Evolutionary conservation across 2,329 filamentous ascomycete genomes (phyloP).

Genomic region (Xylariales sp.): DNA sequence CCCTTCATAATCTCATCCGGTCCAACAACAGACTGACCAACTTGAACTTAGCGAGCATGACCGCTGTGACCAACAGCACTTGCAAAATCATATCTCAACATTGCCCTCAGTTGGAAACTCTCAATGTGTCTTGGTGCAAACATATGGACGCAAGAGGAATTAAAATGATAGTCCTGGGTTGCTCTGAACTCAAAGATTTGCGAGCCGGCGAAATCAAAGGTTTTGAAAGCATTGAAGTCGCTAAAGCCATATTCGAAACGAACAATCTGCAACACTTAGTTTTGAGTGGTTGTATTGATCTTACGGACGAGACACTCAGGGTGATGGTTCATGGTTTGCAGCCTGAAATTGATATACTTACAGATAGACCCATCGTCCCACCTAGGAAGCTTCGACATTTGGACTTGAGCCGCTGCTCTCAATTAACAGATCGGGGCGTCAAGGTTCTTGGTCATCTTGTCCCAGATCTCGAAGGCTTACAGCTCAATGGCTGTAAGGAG

Average conservation of each 20-base stretch:
- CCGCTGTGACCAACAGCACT: slow-evolving; percentile 82
- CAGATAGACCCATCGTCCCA: slow-evolving; percentile 79
- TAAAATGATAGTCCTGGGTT: slow-evolving; percentile 76
- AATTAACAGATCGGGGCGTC: slow-evolving; percentile 79
- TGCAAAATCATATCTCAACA: slow-evolving; percentile 87
- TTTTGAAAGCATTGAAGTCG: slow-evolving; percentile 79
- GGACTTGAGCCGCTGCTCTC: slow-evolving; percentile 82
- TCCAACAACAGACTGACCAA: slow-evolving; percentile 83
- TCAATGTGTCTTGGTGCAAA: slow-evolving; percentile 95
- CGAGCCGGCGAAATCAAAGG: slow-evolving; percentile 84
- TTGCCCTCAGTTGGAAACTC: slow-evolving; percentile 82
- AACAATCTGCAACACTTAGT: slow-evolving; percentile 88
- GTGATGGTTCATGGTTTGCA: slow-evolving; percentile 80
- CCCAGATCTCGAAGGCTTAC: slow-evolving; percentile 83
- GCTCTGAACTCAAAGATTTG: slow-evolving; percentile 79
- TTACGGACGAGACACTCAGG: slow-evolving; percentile 79
- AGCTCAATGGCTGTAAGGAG: slow-evolving; percentile 80
- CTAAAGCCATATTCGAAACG: slow-evolving; percentile 78
- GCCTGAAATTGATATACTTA: slow-evolving; percentile 84
- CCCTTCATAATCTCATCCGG: slow-evolving; percentile 79
- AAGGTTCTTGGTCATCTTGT: slow-evolving; percentile 77
- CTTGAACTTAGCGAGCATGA: slow-evolving; percentile 86
- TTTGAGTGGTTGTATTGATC: slow-evolving; percentile 80
- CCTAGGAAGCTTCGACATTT: slow-evolving; percentile 83
- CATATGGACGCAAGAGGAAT: slow-evolving; percentile 84